Evolutionary conservation across 2,329 filamentous ascomycete species (phyloP), one percentile per base, ranked within the genome.

Genomic region (Nemania sp.): DNA sequence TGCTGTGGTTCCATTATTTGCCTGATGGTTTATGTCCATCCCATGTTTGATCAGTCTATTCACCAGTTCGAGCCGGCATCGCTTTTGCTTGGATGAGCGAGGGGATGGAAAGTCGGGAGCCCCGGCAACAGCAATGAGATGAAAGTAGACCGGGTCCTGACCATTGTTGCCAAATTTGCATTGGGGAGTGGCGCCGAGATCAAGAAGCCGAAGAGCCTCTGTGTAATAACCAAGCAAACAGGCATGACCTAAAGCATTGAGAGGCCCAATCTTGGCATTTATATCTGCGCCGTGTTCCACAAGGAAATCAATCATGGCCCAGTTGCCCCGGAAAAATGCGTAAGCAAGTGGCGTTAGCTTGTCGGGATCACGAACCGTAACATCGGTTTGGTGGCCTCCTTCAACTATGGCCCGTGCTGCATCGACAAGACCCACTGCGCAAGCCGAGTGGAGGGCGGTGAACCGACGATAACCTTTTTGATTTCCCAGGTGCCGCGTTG

Each of bases 391-490:
- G 45, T 67, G 39, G 4, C 62, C 67, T 21, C 54, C 56, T 0
- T 65, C 43, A 15, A 69, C 17, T 15, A 70, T 46, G n/a, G 58
- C 59, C 10, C 47, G 55, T 10, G 37, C 40, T 25, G 61, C 45
- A 25, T 62, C 49, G 29, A 55, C 11, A 42, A 29, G 12, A 43
- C 56, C 59, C 2, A 45, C 29, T 11, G 15, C 48, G 35, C 66
- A 68, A n/a, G 67, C 67, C 1, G 62, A 62, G 37, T 69, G 67
- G 15, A 69, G 66, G 43, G 67, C 68, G 13, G 67, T 68, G 15
- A 65, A 54, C 6, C 54, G 60, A 10, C 5, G 7, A 3, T 20
- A 0, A 25, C 60, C 54, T 4, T 7, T 39, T 5, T 39, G 4
- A 39, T 11, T 25, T 21, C 56, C 62, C 0, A 21, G 6, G 12